Percentiles rank a stretch among this genome's conserved stretches.
Conservation (phyloP, 1,284 basidiomycete genomes). For the Gymnopus androsaceus region DNA sequence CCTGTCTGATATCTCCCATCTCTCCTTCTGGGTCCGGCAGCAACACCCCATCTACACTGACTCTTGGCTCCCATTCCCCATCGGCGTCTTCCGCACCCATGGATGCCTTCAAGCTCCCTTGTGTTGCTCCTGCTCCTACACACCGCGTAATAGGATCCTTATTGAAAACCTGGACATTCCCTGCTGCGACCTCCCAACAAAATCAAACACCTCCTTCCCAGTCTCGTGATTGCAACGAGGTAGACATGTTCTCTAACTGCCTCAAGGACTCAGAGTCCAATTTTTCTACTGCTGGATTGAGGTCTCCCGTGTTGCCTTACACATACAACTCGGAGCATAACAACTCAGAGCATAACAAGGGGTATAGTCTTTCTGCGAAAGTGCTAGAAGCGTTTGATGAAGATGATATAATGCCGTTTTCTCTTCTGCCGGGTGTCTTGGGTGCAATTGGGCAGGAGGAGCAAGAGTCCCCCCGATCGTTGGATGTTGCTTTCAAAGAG, state of each 20-base stretch:
- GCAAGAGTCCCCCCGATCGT: conserved; percentile 21
- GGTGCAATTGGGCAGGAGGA: conserved; percentile 43
- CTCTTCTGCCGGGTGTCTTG: conserved; percentile 51
- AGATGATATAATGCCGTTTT: conserved; percentile 48
- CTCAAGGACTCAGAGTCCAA: conserved; percentile 40
- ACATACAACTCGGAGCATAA: conserved; percentile 57
- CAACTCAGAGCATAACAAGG: conserved; percentile 60
- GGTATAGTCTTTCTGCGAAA: conserved; percentile 43
- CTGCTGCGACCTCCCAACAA: conserved; percentile 40
- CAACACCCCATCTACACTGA: conserved; percentile 3
- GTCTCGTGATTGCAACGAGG: conserved; percentile 35
- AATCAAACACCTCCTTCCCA: conserved; percentile 23
- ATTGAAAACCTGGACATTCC: conserved; percentile 73
- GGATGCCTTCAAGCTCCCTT: conserved; percentile 9
- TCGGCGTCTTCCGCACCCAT: conserved; percentile 8
- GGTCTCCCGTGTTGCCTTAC: conserved; percentile 23
- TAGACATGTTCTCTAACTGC: conserved; percentile 76
- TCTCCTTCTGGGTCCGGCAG: conserved; percentile 18
- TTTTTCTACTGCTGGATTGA: conserved; percentile 15
- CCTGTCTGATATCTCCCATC: conserved; percentile 25
- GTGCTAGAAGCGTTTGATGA: conserved; percentile 25
- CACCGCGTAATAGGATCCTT: conserved; percentile 50
- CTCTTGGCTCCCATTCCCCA: conserved; percentile 6
- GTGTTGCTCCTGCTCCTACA: conserved; percentile 20
- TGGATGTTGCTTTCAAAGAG: conserved; percentile 47